Conservation (phyloP, 768 basidiomycete species). For the Mycena alexandri region DNA sequence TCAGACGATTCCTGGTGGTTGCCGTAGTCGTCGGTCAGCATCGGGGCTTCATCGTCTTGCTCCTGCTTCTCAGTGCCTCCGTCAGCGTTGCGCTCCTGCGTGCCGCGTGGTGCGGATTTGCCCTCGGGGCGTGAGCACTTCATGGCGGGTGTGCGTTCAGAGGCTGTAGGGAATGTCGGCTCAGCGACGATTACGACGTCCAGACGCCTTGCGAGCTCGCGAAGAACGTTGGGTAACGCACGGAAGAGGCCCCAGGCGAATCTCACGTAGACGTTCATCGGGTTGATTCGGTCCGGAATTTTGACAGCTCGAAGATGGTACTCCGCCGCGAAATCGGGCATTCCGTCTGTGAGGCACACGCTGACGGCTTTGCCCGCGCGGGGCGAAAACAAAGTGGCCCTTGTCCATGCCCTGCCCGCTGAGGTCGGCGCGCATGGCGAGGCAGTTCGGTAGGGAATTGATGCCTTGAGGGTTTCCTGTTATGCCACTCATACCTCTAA, state of each 20-base stretch:
- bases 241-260: conserved; percentile 30
- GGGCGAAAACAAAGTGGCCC: conserved; percentile 25
- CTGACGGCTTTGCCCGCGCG: conserved; percentile 6
- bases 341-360: background rate
- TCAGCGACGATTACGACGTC: too few relatives aligned
- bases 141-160: too few relatives aligned
- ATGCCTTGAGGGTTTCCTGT: too few relatives aligned
- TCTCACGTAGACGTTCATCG: conserved; percentile 11
- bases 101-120: too few relatives aligned
- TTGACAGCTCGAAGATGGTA: conserved; percentile 22
- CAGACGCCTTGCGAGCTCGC: background rate
- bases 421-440: conserved; percentile 28
- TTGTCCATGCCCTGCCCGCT: conserved; percentile 3
- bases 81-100: too few relatives aligned
- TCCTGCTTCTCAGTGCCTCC: background rate
- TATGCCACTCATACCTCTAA: too few relatives aligned
- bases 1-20: background rate
- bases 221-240: background rate
- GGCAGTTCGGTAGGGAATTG: conserved; percentile 14
- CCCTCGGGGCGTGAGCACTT: too few relatives aligned
- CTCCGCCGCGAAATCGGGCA: conserved; percentile 23
- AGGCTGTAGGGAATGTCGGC: too few relatives aligned
- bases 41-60: background rate
- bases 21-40: background rate
- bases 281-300: conserved; percentile 19